phyloP scores from a whole-genome alignment of 192 early-diverging fungal species.

The Thamnidium elegans region DNA sequence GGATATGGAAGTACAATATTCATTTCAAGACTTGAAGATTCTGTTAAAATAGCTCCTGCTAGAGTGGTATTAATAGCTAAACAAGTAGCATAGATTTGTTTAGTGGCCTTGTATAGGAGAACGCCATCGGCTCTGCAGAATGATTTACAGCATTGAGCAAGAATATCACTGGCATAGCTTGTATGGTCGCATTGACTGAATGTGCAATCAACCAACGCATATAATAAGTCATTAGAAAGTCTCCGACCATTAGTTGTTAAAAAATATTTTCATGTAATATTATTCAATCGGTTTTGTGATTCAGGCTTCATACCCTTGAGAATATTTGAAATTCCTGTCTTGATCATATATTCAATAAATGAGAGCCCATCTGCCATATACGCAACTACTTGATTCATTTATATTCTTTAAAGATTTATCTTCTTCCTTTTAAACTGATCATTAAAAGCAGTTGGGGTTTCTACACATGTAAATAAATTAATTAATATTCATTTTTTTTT shows the following conservation, averaged over 20 bases:
- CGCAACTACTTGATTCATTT: not conserved
- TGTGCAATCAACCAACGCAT: not conserved
- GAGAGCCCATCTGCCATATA: not conserved
- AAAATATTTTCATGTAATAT: not conserved
- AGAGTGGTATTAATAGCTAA: not conserved
- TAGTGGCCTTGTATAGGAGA: not conserved
- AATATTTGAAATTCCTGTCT: not conserved
- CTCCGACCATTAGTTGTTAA: not conserved
- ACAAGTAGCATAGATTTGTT: not conserved
- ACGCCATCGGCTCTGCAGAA: too few relatives aligned
- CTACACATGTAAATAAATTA: not conserved
- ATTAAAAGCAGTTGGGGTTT: not conserved
- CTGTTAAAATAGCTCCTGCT: not conserved
- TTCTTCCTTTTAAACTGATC: not conserved
- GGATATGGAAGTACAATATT: constrained; percentile 3
- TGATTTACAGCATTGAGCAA: not conserved
- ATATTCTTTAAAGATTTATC: not conserved
- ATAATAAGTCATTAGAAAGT: not conserved
- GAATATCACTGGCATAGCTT: not conserved
- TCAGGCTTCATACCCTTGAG: not conserved
- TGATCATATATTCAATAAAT: constrained; percentile 2
- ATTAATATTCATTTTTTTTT: too few relatives aligned
- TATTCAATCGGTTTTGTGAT: not conserved
- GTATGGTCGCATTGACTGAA: not conserved
- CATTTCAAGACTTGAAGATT: not conserved